phyloP scores from a whole-genome alignment of 1,284 basidiomycete species.

The Sanghuangporus weigelae region DNA sequence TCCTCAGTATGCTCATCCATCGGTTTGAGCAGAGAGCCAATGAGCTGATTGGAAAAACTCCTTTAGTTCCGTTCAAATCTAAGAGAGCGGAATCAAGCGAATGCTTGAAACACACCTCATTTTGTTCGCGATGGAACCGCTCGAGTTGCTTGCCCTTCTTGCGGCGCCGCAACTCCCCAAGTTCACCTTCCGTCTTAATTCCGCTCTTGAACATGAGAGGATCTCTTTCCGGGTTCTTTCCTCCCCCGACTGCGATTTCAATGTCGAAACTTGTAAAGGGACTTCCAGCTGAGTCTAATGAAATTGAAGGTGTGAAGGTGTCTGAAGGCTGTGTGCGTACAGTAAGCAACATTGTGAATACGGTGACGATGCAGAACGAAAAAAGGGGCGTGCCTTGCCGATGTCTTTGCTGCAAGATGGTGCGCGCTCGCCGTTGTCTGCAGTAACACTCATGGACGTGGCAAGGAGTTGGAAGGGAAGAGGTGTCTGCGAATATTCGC shows the following conservation, averaged over 20 bases:
- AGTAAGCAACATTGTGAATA: neutral
- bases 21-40: slow-evolving; percentile 78
- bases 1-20: slow-evolving; percentile 83
- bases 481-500: neutral
- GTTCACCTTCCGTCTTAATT: slow-evolving; percentile 54
- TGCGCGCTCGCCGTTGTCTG: neutral
- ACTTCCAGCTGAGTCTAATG: neutral
- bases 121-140: slow-evolving; percentile 78
- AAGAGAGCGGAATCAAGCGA: slow-evolving; percentile 10
- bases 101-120: slow-evolving; percentile 48
- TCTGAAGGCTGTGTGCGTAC: neutral
- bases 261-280: slow-evolving; percentile 20
- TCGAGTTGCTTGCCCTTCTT: slow-evolving; percentile 57
- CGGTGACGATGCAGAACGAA: neutral
- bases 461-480: neutral
- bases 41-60: slow-evolving; percentile 49
- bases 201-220: slow-evolving; percentile 57
- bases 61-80: neutral
- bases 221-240: slow-evolving; percentile 31
- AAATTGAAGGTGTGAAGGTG: neutral
- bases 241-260: slow-evolving; percentile 22
- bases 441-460: neutral
- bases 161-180: slow-evolving; percentile 53
- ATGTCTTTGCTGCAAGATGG: neutral
- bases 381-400: neutral